Evolutionary conservation across 2,329 filamentous ascomycete species (phyloP), one percentile per base, ranked within the genome.

Genomic region (Calonectria ilicicola): DNA sequence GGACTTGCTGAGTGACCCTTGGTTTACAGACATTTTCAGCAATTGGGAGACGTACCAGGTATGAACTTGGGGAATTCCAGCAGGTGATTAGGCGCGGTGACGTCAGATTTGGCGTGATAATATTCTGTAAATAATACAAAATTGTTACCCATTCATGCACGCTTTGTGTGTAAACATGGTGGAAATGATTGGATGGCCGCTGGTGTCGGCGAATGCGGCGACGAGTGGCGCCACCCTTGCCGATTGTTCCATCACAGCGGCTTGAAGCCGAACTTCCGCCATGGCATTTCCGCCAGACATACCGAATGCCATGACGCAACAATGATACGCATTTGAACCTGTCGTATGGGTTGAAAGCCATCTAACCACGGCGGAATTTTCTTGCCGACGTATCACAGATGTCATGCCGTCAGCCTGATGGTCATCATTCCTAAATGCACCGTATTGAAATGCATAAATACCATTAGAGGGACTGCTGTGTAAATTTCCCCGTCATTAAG

Each of bases 1-100:
- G 66, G 73, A 75, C 19, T 58, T 72, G 38, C 49, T 51, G 5
- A 58, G 70, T 5, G 75, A 76, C 47, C 19, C 35, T 17, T 72
- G 72, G 66, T 27, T 72, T 38, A 56, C 66, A 15, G 72, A 74
- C 12, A 29, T 72, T 40, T 72, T 72, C 26, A 64, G 29, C 2
- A 49, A 38, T 9, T 74, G 63, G 72, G 40, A 72, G 21, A 44
- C 23, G 2, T 67, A 47, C 23, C 60, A 58, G 23, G 74, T 80
- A 9, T 46, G 26, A 44, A 32, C 2, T 6, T 14, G 10, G 27
- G 17, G 27, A 27, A 53, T 53, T 53, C 15, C 8, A 17, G 19
- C 8, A 47, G 12, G 14, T 23, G 12, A 40, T 19, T 9, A 10
- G 21, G 23, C 19, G 6, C 32, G 4, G 7, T 26, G 32, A 60